These are phyloP conservation scores for Durio zibethinus DNA, from an alignment of 345 rosid genomes.

Conservation along the genomic window DNA sequence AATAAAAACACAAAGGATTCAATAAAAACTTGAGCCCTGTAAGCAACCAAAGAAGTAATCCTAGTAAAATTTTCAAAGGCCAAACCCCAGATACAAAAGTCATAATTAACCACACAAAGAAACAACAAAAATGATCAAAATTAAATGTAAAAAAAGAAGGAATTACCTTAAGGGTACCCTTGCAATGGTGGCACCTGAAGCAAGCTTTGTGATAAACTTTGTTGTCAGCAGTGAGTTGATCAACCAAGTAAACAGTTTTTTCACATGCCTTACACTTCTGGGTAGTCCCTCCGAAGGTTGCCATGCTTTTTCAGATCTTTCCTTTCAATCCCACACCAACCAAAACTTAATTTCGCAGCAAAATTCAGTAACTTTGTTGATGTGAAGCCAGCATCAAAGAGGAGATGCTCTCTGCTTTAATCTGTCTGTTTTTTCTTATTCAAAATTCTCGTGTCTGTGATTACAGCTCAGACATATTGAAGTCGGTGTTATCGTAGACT, in stretches of 20 bases:
- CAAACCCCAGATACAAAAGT: not conserved
- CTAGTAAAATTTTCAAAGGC: not conserved
- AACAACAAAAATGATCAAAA: not conserved
- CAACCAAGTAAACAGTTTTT: constrained; percentile 50
- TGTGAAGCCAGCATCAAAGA: not conserved
- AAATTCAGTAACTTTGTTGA: not conserved
- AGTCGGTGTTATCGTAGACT: not conserved
- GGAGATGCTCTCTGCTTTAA: not conserved
- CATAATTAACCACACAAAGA: not conserved
- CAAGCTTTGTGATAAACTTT: constrained; percentile 48
- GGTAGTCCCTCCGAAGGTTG: constrained; percentile 47
- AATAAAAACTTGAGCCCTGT: constrained; percentile 7
- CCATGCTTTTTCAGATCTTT: constrained; percentile 26
- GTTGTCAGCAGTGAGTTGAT: constrained; percentile 46
- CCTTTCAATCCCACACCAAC: not conserved
- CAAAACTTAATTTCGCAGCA: not conserved
- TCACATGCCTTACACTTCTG: constrained; percentile 54
- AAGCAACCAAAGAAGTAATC: not conserved
- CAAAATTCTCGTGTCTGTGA: not conserved
- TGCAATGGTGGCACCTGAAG: constrained; percentile 56
- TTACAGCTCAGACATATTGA: constrained; percentile 1
- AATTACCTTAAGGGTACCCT: constrained; percentile 47
- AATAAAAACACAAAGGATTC: not conserved
- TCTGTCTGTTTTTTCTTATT: not conserved
- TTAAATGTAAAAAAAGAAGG: not conserved